Evolutionary conservation across 805 yeast species (phyloP), one percentile per base, ranked within the genome.

Genomic region (Metschnikowia henanensis): DNA sequence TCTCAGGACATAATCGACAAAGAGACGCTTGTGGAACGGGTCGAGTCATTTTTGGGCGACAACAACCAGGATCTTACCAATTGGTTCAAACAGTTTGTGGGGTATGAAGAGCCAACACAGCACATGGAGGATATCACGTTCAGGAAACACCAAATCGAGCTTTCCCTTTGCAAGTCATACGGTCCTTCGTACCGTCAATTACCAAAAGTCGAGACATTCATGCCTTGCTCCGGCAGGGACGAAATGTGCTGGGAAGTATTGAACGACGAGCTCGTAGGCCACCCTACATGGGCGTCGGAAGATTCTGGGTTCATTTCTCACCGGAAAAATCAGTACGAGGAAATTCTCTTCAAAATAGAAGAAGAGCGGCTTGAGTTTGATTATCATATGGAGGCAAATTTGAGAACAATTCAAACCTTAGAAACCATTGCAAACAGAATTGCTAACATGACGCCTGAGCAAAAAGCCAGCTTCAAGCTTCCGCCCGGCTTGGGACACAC

Each of bases 211-310:
- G 98, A 92, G 62, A 88, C 96, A 0, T 87, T 81, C 59, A 90
- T 90, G 96, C 97, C 98, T 18, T 92, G 98, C 57, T 87, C 96
- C 8, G 99, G 99, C 15, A 81, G 99, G 57, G 99, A 94, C 66
- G 98, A 92, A 57, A 87, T 94, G 91, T 94, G 99, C 63, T 92
- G 97, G 97, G 97, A 92, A 60, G 97, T 94, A 13, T 76, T 94
- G 56, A 94, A 94, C 65, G 99, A 94, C 64, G 98, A 92, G 66
- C 94, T 98, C 97, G 98, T 94, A 28, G 97, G 97, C 6, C 98
- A 94, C 66, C 99, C 99, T 18, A 95, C 96, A n/a, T 94, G 99
- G 99, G 99, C 98, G 4, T 92, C 98, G 0, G 99, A 94, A 64
- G 99, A 94, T 64, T 87, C 97, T 10, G 99, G 99, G 0, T 94